Evolutionary conservation across 306 rosid genomes (phyloP).

Genomic region (Neltuma alba): DNA sequence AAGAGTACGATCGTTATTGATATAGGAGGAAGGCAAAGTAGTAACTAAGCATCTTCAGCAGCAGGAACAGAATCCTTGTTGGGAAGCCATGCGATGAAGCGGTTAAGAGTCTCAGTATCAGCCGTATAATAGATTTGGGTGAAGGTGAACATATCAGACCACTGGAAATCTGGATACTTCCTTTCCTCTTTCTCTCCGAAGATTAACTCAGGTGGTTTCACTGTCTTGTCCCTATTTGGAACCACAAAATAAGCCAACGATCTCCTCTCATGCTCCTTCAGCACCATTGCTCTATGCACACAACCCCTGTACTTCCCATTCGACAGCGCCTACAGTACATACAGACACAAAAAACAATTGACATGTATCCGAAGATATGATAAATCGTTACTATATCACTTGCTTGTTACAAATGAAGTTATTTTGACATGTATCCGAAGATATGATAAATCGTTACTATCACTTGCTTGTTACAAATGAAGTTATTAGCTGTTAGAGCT

Average conservation of each 20-base stretch:
- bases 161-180: conserved; percentile 68
- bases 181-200: conserved; percentile 17
- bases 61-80: background rate
- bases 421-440: no score
- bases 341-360: no score
- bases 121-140: conserved; percentile 37
- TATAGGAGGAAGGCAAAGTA: background rate
- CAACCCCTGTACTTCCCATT: conserved; percentile 68
- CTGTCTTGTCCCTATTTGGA: conserved; percentile 44
- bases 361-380: no score
- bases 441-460: no score
- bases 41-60: background rate
- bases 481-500: no score
- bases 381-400: no score
- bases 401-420: no score
- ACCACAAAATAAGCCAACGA: conserved; percentile 57
- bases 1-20: background rate
- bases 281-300: conserved; percentile 62
- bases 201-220: background rate
- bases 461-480: no score
- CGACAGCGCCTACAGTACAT: conserved; percentile 60
- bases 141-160: conserved; percentile 57
- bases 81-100: conserved; percentile 40
- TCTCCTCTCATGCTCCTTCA: conserved; percentile 46
- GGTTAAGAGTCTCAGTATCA: background rate